Evolutionary conservation across 2,329 filamentous ascomycete species (phyloP).

Genomic region (Cytospora leucostoma): DNA sequence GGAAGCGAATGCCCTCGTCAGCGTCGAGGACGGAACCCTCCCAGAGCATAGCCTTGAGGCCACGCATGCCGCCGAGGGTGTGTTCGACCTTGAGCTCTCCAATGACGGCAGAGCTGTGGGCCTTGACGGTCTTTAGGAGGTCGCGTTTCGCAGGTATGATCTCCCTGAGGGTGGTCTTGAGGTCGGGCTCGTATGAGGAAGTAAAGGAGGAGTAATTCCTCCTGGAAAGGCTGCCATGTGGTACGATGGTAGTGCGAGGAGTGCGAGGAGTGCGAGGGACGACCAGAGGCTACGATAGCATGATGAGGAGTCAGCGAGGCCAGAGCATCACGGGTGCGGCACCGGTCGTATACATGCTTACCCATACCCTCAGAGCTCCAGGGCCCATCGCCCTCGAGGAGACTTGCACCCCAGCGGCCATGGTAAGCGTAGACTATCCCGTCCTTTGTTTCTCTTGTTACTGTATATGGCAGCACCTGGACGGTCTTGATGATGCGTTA

Average conservation of each 20-base stretch:
- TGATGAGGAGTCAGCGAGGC: neutral
- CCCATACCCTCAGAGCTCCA: slow-evolving; percentile 13
- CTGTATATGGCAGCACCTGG: neutral
- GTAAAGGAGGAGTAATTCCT: slow-evolving; percentile 73
- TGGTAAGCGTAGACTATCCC: neutral
- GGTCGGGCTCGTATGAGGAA: slow-evolving; percentile 72
- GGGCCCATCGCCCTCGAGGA: slow-evolving; percentile 22
- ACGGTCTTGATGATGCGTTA: neutral
- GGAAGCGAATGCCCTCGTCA: slow-evolving; percentile 96
- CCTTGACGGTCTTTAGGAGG: slow-evolving; percentile 91
- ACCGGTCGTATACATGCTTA: neutral
- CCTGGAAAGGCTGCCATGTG: slow-evolving; percentile 34
- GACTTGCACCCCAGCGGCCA: slow-evolving; percentile 24
- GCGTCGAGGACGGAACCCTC: slow-evolving; percentile 96
- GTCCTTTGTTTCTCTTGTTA: neutral
- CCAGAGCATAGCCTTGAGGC: slow-evolving; percentile 98
- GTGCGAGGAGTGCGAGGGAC: slow-evolving; percentile 23
- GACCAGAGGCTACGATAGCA: slow-evolving; percentile 34
- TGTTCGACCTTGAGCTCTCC: slow-evolving; percentile 94
- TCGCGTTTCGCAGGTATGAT: slow-evolving; percentile 91
- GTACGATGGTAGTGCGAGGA: slow-evolving; percentile 28
- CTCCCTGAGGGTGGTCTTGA: slow-evolving; percentile 83
- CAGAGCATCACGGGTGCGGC: neutral
- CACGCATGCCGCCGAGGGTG: slow-evolving; percentile 94
- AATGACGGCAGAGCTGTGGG: slow-evolving; percentile 76